Evolutionary conservation across 805 yeast genomes (phyloP).

Genomic region (Jamesozyma jinghongensis): DNA sequence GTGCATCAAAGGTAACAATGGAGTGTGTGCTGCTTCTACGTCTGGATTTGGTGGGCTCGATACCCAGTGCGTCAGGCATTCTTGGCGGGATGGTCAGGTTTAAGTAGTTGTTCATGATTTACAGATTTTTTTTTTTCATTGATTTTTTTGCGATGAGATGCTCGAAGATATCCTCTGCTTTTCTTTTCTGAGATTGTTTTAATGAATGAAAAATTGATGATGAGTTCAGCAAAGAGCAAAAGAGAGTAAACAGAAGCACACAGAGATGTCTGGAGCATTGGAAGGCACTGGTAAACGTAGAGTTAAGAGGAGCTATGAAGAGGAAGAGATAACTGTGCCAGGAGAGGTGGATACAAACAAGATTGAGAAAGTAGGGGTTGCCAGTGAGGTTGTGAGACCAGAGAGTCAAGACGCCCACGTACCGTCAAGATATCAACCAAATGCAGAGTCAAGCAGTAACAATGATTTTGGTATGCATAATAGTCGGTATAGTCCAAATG

Average conservation of each 20-base stretch:
- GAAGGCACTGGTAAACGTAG: slow-evolving; percentile 20
- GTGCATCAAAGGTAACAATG: slow-evolving; percentile 7
- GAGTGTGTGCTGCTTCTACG: slow-evolving; percentile 9
- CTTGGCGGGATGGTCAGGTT: background rate
- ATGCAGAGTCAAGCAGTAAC: background rate
- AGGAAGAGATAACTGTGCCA: background rate
- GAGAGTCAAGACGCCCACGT: too few species aligned
- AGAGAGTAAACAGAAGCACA: background rate
- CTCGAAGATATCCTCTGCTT: background rate
- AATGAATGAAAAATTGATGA: background rate
- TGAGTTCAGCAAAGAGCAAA: background rate
- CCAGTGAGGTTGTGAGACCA: too few species aligned
- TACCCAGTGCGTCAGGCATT: background rate
- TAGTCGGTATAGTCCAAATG: background rate
- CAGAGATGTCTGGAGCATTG: background rate
- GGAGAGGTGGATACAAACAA: background rate
- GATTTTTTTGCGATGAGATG: background rate
- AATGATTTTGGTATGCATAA: background rate
- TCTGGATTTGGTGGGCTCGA: background rate
- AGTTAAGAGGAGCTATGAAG: slow-evolving; percentile 8
- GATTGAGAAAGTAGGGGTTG: background rate
- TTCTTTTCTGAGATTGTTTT: background rate
- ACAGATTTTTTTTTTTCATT: background rate
- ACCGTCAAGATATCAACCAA: background rate
- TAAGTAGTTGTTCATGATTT: background rate